Conservation (phyloP, 768 basidiomycete species). For the Crucibulum laeve region DNA sequence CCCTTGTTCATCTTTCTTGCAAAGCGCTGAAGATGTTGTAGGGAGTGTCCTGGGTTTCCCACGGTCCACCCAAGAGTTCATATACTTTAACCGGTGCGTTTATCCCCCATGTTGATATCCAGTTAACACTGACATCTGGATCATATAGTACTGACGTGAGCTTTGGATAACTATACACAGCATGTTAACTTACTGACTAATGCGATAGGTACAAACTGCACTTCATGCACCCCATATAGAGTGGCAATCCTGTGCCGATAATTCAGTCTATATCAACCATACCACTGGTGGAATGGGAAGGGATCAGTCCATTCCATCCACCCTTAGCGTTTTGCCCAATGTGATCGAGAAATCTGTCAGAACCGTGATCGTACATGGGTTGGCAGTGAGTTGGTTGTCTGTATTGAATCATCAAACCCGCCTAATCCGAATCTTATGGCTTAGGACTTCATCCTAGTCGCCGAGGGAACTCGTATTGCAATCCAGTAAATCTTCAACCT, state of each 20-base stretch:
- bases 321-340: constrained; percentile 58
- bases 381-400: constrained; percentile 47
- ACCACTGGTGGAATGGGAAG: constrained; percentile 25
- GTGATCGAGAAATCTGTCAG: constrained; percentile 68
- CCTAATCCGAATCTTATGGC: not conserved
- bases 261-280: constrained; percentile 49
- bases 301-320: constrained; percentile 57
- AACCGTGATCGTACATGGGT: constrained; percentile 62
- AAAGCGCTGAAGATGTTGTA: constrained; percentile 7
- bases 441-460: constrained; percentile 36
- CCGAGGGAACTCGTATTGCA: constrained; percentile 48
- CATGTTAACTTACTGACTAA: too few relatives aligned
- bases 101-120: constrained; percentile 2
- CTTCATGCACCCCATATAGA: constrained; percentile 64
- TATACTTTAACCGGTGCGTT: constrained; percentile 48
- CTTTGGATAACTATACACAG: too few relatives aligned
- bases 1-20: not conserved
- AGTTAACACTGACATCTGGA: not conserved
- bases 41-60: constrained; percentile 70
- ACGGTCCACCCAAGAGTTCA: constrained; percentile 50
- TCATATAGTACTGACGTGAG: constrained; percentile 30
- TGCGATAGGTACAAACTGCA: constrained; percentile 39
- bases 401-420: constrained; percentile 25
- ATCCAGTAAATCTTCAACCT: constrained; percentile 31
- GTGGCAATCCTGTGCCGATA: constrained; percentile 52